A percentile compares a stretch with the other conserved stretches of the same genome.
phyloP scores from a whole-genome alignment of 2,329 filamentous ascomycete species.

The Cordyceps javanica region DNA sequence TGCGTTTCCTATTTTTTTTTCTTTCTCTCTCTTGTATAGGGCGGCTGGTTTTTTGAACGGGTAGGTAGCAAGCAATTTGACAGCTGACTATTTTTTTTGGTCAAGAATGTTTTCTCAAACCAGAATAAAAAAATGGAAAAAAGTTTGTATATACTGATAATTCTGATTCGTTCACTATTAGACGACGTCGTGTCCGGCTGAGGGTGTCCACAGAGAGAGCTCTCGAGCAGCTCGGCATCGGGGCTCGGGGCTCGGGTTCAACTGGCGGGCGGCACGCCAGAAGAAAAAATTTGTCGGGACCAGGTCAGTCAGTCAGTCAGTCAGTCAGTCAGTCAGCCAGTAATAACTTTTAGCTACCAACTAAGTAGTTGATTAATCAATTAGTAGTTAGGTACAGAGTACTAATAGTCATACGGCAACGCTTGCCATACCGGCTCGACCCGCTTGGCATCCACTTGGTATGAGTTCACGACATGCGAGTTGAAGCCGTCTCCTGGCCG shows the following conservation, averaged over 20 bases:
- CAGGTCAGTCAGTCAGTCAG: too few species aligned
- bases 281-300: not conserved
- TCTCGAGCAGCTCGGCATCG: not conserved
- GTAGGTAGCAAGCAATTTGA: not conserved
- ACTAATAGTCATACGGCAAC: too few species aligned
- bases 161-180: too few species aligned
- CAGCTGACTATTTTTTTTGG: not conserved
- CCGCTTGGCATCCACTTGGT: not conserved
- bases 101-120: not conserved
- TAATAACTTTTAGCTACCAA: too few species aligned
- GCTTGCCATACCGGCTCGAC: not conserved
- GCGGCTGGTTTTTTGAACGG: not conserved
- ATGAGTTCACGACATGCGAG: not conserved
- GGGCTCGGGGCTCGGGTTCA: conserved; percentile 3
- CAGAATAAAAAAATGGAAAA: too few species aligned
- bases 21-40: not conserved
- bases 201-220: too few species aligned
- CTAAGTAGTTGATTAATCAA: too few species aligned
- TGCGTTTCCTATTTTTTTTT: not conserved
- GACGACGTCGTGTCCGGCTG: too few species aligned
- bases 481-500: not conserved
- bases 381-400: too few species aligned
- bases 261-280: not conserved
- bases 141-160: too few species aligned
- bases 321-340: too few species aligned